Percentiles rank a stretch among this genome's conserved stretches.
Conservation (phyloP, 192 early-diverging fungal species). For the Chytriomyces sp. region DNA sequence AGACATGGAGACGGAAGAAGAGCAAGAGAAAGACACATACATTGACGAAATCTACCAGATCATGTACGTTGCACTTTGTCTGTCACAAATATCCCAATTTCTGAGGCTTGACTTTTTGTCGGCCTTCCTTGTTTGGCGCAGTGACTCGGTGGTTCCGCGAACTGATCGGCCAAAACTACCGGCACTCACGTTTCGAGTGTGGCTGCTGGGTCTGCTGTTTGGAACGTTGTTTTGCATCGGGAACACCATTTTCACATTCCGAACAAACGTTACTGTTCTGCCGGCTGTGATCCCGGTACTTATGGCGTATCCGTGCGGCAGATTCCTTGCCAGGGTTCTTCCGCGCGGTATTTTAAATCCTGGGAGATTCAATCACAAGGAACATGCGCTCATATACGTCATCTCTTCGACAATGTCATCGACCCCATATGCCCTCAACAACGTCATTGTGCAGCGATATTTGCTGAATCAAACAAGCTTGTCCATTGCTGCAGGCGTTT, state of each 20-base stretch:
- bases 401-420: background rate
- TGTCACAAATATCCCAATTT: no score
- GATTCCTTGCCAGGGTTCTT: slow-evolving; percentile 64
- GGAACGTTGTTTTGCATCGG: slow-evolving; percentile 12
- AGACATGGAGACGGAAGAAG: no score
- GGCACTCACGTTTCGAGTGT: slow-evolving; percentile 54
- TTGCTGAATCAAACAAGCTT: background rate
- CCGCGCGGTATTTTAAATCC: slow-evolving; percentile 56
- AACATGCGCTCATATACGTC: slow-evolving; percentile 52
- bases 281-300: slow-evolving; percentile 41
- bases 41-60: no score
- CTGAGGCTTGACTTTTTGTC: no score
- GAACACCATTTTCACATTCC: slow-evolving; percentile 39
- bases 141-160: slow-evolving; percentile 36
- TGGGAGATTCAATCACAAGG: slow-evolving; percentile 56
- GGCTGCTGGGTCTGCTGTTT: slow-evolving; percentile 34
- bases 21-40: no score
- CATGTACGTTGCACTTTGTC: no score
- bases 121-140: no score
- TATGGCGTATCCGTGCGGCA: slow-evolving; percentile 74
- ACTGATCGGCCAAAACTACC: slow-evolving; percentile 52
- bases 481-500: slow-evolving; percentile 7
- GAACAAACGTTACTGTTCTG: slow-evolving; percentile 35
- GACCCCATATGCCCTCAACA: background rate
- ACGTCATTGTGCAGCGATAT: slow-evolving; percentile 3